Conservation (phyloP, 2,329 filamentous ascomycete species). For the Talaromyces sp. region DNA sequence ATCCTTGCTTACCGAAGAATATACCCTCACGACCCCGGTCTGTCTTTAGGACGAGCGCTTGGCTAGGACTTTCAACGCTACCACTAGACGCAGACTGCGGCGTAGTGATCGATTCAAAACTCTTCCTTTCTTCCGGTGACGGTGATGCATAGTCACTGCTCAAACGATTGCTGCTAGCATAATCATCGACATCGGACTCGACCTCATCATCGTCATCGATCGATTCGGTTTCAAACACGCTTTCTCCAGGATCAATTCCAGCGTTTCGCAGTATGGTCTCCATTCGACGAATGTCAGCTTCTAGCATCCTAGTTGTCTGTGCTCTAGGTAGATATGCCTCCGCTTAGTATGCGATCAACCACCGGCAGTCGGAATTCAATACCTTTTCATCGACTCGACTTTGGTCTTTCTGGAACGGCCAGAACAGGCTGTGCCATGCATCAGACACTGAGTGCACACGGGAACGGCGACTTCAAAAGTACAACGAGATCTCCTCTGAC, state of each 20-base stretch:
- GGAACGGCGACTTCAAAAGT: constrained; percentile 10
- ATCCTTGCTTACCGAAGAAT: constrained; percentile 67
- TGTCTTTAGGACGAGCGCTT: background rate
- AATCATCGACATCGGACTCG: constrained; percentile 6
- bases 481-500: constrained; percentile 13
- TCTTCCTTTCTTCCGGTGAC: constrained; percentile 3
- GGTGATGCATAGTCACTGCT: background rate
- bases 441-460: constrained; percentile 11
- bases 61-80: background rate
- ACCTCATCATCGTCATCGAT: constrained; percentile 2
- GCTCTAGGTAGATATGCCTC: background rate
- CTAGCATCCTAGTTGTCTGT: constrained; percentile 3
- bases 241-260: constrained; percentile 15
- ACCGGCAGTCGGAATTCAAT: background rate
- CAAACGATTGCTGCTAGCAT: background rate
- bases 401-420: constrained; percentile 7
- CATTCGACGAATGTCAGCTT: constrained; percentile 12
- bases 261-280: constrained; percentile 15
- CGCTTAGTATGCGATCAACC: background rate
- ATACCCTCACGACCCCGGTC: constrained; percentile 86
- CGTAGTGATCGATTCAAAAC: constrained; percentile 2
- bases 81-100: constrained; percentile 4
- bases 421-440: constrained; percentile 8
- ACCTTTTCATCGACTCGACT: constrained; percentile 17
- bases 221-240: background rate